Percentiles rank a stretch among this genome's conserved stretches.
Evolutionary conservation across 495 filamentous ascomycete species (phyloP).

Genomic region (Chaetomidium leptoderma): DNA sequence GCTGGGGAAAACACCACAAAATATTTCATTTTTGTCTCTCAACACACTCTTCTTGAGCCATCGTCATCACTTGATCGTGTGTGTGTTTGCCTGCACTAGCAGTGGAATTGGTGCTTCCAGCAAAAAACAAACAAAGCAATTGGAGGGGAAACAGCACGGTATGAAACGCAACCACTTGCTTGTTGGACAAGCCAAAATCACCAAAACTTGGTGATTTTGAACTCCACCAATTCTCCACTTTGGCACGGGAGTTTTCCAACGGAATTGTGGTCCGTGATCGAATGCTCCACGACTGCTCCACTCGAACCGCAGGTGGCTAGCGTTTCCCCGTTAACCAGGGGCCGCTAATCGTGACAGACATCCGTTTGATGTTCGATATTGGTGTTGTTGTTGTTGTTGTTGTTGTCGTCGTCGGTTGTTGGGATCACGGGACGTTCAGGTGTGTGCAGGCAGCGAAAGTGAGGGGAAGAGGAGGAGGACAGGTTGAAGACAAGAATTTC

Average conservation of each 20-base stretch:
- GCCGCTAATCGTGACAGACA: not conserved
- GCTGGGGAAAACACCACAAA: conserved; percentile 28
- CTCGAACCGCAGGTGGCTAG: conserved; percentile 1
- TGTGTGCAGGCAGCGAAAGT: too few relatives aligned
- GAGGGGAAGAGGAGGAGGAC: conserved; percentile 1
- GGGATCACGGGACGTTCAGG: too few relatives aligned
- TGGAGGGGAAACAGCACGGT: not conserved
- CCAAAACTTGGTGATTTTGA: not conserved
- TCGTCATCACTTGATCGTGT: too few relatives aligned
- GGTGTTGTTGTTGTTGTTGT: conserved; percentile 6
- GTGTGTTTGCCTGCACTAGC: too few relatives aligned
- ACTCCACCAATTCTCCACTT: conserved; percentile 3
- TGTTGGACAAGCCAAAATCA: not conserved
- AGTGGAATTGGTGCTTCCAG: not conserved
- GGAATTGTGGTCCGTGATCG: conserved; percentile 2
- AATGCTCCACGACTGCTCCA: conserved; percentile 1
- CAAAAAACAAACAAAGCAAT: not conserved
- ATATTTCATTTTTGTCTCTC: conserved; percentile 28
- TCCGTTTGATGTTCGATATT: not conserved
- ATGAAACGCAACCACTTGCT: not conserved
- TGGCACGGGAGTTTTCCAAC: conserved; percentile 1
- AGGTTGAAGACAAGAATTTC: not conserved
- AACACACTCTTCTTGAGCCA: not conserved
- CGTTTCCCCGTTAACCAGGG: conserved; percentile 15
- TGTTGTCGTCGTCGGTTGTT: not conserved